A percentile compares a stretch with the other conserved stretches of the same genome.
Conservation (phyloP, 2,329 filamentous ascomycete species). For the Botrytis hyacinthi region DNA sequence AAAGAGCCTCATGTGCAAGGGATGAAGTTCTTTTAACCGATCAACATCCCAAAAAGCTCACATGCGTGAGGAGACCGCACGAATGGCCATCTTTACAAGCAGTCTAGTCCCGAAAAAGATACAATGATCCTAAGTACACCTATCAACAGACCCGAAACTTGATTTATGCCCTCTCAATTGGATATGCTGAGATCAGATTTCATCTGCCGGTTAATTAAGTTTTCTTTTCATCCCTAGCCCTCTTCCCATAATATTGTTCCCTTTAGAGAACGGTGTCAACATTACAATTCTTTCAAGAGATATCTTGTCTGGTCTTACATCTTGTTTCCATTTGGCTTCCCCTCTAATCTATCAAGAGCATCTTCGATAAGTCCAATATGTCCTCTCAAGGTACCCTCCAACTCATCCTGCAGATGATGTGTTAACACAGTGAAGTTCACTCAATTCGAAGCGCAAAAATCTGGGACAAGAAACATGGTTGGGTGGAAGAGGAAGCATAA, state of each 20-base stretch:
- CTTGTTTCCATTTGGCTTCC: slow-evolving; percentile 28
- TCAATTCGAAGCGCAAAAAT: neutral
- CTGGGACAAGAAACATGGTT: neutral
- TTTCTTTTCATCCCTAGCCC: slow-evolving; percentile 25
- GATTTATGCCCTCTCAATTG: neutral
- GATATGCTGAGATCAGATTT: slow-evolving; percentile 12
- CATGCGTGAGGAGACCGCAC: neutral
- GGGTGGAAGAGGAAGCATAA: neutral
- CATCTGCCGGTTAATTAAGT: slow-evolving; percentile 12
- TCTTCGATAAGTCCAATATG: slow-evolving; percentile 32
- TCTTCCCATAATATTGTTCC: slow-evolving; percentile 28
- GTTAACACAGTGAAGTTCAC: slow-evolving; percentile 10
- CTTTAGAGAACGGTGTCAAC: slow-evolving; percentile 20
- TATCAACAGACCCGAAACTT: neutral
- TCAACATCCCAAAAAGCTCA: slow-evolving; percentile 5
- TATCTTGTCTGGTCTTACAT: slow-evolving; percentile 21
- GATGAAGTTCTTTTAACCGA: neutral
- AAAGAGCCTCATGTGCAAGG: slow-evolving; percentile 1
- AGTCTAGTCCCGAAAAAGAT: neutral
- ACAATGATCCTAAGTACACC: neutral
- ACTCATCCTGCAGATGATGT: slow-evolving; percentile 23
- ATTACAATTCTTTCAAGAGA: neutral
- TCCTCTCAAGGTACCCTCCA: slow-evolving; percentile 28
- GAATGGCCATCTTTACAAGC: neutral
- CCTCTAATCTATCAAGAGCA: slow-evolving; percentile 26